Evolutionary conservation across 805 yeast species (phyloP), one percentile per base, ranked within the genome.

Genomic region (Hanseniaspora meyeri): DNA sequence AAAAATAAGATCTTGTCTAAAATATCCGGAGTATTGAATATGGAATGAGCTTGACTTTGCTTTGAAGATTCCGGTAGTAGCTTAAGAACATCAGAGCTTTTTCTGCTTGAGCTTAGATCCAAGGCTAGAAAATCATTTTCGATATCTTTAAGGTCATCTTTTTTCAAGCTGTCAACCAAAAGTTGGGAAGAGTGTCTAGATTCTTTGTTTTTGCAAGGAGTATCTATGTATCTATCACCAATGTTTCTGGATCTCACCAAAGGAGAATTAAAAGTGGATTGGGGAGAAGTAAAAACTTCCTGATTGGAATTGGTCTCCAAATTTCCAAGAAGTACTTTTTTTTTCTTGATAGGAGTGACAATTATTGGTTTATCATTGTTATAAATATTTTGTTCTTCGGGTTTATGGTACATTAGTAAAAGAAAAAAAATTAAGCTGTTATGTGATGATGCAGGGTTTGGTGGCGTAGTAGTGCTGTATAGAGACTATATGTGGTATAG

Each of bases 241-340:
- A 52, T 45, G 19, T 52, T 52, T 52, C 34, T 45, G 27, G 48
- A 45, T 52, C 56, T 52, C 6, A 43, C 43, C n/a, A 52, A 24
- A 14, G 56, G 56, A 2, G 56, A 45, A 14, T 52, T 38, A n/a
- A 45, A 52, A 8, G 11, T 12, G 20, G 32, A 14, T 14, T 43
- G 34, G 12, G 42, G 42, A 17, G 42, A 12, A 16, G 17, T 2
- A 11, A 16, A 16, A 27, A 43, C 14, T 16, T 29, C 36, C 16
- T 27, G 14, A 12, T 27, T n/a, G 10, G 38, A 27, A 4, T 31
- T n/a, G 24, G 49, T 45, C 17, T 45, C 37, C 16, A 45, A 5
- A n/a, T 29, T 31, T 10, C 27, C 20, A 12, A 46, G 16, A 17
- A 31, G 17, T 8, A 46, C n/a, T 32, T 29, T 46, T 17, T 46